Evolutionary conservation across 1,139 yeast genomes (phyloP), one percentile per base, ranked within the genome.

Genomic region (Candida sp.): DNA sequence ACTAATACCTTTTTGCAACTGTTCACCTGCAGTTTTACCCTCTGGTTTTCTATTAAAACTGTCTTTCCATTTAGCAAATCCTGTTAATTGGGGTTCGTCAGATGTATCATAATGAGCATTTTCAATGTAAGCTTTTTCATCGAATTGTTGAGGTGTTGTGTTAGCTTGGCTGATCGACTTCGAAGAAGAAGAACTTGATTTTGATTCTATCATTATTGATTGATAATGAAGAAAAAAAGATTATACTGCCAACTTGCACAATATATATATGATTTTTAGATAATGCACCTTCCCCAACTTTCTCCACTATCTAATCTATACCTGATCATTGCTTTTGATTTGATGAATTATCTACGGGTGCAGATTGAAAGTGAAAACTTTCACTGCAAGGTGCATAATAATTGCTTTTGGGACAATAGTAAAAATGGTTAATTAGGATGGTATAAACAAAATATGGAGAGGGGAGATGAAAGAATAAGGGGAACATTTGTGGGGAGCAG

Each of bases 1-100:
- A 41, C 64, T 58, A 49, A 69, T 64, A 41, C 64, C 63, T 47
- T 68, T 68, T 35, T 60, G 56, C 38, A 66, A 54, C 40, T 58
- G 66, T 41, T 58, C 57, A 43, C 70, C 70, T n/a, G 58, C 56
- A 22, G 49, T 51, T 40, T 54, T 53, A 11, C 33, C 33, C 5
- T 5, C 5, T 5, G 33, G 33, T 30, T 30, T 8, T 48, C 61
- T 56, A 38, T 51, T 52, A 52, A 69, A 69, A 9, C 67, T 58
- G 44, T 68, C 69, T 33, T 53, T 52, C 47, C 66, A 66, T 33
- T 54, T 55, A 4, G 45, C 55, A 60, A 63, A 64, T 22, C 51
- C 53, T 4, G 49, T 43, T 43, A 50, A 43, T 34, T 43, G 42
- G 35, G 36, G 42, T 5, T 38, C 39, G 9, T 42, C 21, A 8